Conservation (phyloP, 2,329 filamentous ascomycete genomes). For the Beauveria scarabaeidicola region DNA sequence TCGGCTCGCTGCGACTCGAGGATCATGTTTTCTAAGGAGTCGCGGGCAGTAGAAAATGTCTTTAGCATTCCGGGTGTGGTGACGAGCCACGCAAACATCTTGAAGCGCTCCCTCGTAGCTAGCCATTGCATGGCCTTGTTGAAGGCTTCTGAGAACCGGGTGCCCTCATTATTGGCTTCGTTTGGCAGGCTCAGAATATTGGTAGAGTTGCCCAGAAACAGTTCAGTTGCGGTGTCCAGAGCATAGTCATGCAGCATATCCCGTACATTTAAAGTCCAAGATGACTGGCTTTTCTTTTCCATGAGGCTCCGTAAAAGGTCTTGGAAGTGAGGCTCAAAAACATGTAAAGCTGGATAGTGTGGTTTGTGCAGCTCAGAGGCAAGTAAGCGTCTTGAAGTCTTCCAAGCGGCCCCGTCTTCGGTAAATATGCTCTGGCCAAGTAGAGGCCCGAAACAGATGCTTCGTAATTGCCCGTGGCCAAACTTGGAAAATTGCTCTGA, state of each 20-base stretch:
- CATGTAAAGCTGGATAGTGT: neutral
- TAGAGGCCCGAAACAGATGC: slow-evolving; percentile 1
- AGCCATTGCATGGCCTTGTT: slow-evolving; percentile 2
- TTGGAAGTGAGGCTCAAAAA: slow-evolving; percentile 2
- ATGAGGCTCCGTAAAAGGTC: neutral
- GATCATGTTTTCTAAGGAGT: slow-evolving; percentile 11
- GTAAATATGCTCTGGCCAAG: slow-evolving; percentile 4
- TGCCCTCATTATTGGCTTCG: neutral
- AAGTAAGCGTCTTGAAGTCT: slow-evolving; percentile 1
- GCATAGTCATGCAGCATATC: neutral
- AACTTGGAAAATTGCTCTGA: neutral
- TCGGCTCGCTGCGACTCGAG: slow-evolving; percentile 1
- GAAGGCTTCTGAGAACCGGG: slow-evolving; percentile 2
- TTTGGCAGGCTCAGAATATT: neutral
- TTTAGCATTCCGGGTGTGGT: neutral
- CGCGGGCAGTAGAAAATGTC: slow-evolving; percentile 1
- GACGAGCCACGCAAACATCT: slow-evolving; percentile 10
- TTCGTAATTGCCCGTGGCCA: neutral
- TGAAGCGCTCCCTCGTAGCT: slow-evolving; percentile 9
- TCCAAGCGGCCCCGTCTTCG: neutral
- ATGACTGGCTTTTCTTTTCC: neutral
- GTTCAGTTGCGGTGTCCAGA: neutral
- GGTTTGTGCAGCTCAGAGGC: slow-evolving; percentile 3
- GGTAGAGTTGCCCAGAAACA: slow-evolving; percentile 7
- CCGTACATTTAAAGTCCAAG: neutral